Conservation (phyloP, 176 grass and related monocot genomes). For the Ananas comosus region DNA sequence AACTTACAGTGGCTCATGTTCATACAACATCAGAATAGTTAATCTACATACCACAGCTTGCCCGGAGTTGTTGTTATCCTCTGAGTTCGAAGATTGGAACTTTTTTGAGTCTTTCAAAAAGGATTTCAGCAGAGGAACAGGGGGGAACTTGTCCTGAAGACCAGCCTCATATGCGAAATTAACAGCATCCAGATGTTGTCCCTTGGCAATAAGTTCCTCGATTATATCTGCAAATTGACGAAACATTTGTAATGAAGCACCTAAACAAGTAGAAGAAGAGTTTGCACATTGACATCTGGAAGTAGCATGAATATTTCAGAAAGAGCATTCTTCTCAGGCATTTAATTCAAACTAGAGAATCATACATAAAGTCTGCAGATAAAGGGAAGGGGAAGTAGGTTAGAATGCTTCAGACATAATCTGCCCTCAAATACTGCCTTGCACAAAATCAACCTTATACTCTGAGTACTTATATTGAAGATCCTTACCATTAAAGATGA, state of each 20-base stretch:
- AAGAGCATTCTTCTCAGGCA: too few species aligned
- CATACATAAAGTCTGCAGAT: too few species aligned
- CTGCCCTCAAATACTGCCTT: too few species aligned
- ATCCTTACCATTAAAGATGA: too few species aligned
- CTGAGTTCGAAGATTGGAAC: slow-evolving; percentile 21
- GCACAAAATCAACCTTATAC: too few species aligned
- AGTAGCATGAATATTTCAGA: too few species aligned
- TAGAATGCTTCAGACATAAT: too few species aligned
- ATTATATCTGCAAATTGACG: slow-evolving; percentile 56
- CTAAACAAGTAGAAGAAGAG: too few species aligned
- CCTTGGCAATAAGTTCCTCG: slow-evolving; percentile 71
- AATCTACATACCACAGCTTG: slow-evolving; percentile 45
- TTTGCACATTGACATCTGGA: too few species aligned
- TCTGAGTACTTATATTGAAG: too few species aligned
- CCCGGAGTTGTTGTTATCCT: slow-evolving; percentile 37
- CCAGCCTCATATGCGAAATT: slow-evolving; percentile 84
- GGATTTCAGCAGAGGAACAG: slow-evolving; percentile 78
- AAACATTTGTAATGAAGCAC: not conserved
- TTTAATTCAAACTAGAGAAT: too few species aligned
- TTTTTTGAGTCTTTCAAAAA: slow-evolving; percentile 71
- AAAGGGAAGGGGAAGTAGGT: too few species aligned
- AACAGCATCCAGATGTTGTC: slow-evolving; percentile 83
- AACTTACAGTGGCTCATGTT: not conserved
- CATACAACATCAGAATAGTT: not conserved
- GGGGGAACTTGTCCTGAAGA: slow-evolving; percentile 69